Evolutionary conservation across 176 grass and related monocot genomes (phyloP).

Genomic region (Elaeis guineensis): DNA sequence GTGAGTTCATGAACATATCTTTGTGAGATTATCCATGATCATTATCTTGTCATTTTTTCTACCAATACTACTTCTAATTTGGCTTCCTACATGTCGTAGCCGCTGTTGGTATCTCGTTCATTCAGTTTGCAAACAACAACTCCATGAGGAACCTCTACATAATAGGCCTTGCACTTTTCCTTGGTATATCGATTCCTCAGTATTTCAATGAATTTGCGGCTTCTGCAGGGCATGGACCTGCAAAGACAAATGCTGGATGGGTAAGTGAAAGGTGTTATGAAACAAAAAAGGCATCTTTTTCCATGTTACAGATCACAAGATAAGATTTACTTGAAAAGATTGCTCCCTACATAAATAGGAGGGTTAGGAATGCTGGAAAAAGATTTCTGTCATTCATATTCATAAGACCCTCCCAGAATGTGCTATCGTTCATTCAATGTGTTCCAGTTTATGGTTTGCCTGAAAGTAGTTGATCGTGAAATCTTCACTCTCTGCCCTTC

Average conservation of each 20-base stretch:
- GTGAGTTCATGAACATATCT: conserved; percentile 31
- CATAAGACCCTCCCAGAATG: too few species aligned
- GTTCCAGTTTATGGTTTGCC: too few species aligned
- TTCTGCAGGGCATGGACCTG: conserved; percentile 56
- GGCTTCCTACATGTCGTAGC: conserved; percentile 27
- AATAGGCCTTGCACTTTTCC: conserved; percentile 68
- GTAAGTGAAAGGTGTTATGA: conserved; percentile 31
- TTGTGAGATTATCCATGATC: neutral
- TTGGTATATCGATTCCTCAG: conserved; percentile 84
- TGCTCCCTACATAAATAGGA: too few species aligned
- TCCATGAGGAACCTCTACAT: conserved; percentile 97
- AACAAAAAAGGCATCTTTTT: too few species aligned
- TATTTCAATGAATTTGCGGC: conserved; percentile 76
- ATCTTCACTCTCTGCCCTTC: too few species aligned
- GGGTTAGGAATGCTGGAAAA: too few species aligned
- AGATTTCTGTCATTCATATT: too few species aligned
- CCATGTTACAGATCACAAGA: too few species aligned
- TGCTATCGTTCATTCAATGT: too few species aligned
- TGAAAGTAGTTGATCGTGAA: too few species aligned
- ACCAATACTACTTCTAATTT: neutral
- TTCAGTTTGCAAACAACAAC: conserved; percentile 86
- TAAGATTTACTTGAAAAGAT: too few species aligned
- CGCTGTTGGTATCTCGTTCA: conserved; percentile 84
- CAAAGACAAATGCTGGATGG: conserved; percentile 88
- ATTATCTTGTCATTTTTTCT: neutral